A percentile compares a stretch with the other conserved stretches of the same genome.
Evolutionary conservation across 345 rosid genomes (phyloP).

Genomic region (Citrus inodora): DNA sequence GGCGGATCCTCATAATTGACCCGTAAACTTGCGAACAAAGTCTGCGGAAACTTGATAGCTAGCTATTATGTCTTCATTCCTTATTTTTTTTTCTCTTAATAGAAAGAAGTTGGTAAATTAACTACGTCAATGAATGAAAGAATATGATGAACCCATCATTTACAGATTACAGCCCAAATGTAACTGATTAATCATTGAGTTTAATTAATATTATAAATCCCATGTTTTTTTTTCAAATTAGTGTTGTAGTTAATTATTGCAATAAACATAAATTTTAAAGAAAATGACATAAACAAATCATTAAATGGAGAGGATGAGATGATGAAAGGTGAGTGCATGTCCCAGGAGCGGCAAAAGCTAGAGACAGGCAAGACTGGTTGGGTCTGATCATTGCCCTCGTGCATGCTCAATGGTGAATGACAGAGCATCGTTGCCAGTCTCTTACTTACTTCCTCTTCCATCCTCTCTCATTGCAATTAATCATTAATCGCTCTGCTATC

Average conservation of each 20-base stretch:
- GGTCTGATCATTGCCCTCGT: conserved; percentile 41
- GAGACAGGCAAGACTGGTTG: conserved; percentile 31
- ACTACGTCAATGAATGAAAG: neutral
- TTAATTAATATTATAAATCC: neutral
- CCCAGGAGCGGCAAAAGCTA: conserved; percentile 6
- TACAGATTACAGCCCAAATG: neutral
- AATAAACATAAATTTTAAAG: too few species aligned
- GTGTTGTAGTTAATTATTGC: too few species aligned
- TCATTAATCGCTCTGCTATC: neutral
- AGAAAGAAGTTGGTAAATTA: neutral
- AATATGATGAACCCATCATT: neutral
- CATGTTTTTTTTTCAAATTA: neutral
- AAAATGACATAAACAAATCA: too few species aligned
- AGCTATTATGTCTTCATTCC: neutral
- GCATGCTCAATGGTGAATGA: conserved; percentile 21
- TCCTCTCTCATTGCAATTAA: neutral
- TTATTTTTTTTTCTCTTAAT: too few species aligned
- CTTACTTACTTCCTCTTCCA: neutral
- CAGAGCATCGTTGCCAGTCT: neutral
- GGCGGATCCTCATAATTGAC: neutral
- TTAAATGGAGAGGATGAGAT: neutral
- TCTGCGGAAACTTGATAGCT: neutral
- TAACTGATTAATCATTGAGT: neutral
- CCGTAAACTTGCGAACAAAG: conserved; percentile 6
- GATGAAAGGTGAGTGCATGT: neutral